These are phyloP conservation scores for Pseudomassariella vexata DNA, from an alignment of 2,329 filamentous ascomycete species.

Conservation along the genomic window DNA sequence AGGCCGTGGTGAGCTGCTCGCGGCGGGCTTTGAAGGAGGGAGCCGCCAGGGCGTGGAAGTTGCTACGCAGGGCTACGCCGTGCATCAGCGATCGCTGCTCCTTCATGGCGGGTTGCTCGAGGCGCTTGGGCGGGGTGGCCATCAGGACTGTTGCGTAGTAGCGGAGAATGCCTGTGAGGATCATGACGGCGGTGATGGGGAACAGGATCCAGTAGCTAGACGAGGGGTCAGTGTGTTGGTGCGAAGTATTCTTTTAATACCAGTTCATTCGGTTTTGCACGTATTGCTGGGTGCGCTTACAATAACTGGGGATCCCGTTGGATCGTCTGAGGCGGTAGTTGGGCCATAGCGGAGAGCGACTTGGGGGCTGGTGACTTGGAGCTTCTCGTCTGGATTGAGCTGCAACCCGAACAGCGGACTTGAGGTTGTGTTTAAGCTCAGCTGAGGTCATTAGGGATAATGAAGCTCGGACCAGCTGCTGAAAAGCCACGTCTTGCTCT, in stretches of 20 bases:
- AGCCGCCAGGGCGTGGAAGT: conserved; percentile 73
- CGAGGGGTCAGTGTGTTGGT: conserved; percentile 10
- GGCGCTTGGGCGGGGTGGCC: conserved; percentile 75
- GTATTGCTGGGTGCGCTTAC: no score
- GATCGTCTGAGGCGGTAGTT: conserved; percentile 88
- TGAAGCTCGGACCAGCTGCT: conserved; percentile 5
- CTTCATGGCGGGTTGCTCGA: conserved; percentile 67
- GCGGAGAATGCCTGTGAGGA: conserved; percentile 89
- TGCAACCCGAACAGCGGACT: not conserved
- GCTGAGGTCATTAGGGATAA: no score
- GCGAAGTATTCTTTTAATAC: no score
- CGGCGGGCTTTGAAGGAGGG: conserved; percentile 75
- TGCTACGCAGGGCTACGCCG: conserved; percentile 77
- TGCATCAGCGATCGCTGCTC: conserved; percentile 83
- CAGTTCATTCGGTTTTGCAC: not conserved
- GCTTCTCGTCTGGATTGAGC: not conserved
- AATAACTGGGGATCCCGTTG: conserved; percentile 97
- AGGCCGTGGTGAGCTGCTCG: conserved; percentile 72
- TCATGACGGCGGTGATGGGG: conserved; percentile 96
- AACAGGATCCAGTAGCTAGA: conserved; percentile 96
- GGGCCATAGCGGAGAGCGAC: conserved; percentile 73
- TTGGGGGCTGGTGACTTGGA: not conserved
- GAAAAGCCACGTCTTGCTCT: conserved; percentile 6
- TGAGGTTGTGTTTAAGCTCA: no score
- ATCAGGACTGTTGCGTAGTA: conserved; percentile 96